A percentile compares a stretch with the other conserved stretches of the same genome.
These are phyloP conservation scores for Blepharisma japonicum DNA, from an alignment of 73 alveolate species.

Conservation along the genomic window DNA sequence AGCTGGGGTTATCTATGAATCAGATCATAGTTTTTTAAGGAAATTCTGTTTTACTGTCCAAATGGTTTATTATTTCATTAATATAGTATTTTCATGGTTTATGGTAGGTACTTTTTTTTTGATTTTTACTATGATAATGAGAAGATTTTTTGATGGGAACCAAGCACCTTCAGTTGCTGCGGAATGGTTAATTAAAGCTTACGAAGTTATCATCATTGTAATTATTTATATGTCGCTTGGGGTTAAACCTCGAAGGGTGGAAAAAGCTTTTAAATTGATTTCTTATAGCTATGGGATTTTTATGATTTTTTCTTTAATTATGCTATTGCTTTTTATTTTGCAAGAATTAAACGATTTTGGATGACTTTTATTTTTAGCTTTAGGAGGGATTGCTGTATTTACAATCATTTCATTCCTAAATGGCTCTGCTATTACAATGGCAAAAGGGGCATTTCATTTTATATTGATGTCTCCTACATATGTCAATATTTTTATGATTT, in stretches of 20 bases:
- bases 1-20: background rate
- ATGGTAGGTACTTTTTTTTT: constrained; percentile 9
- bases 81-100: background rate
- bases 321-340: too few species aligned
- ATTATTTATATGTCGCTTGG: constrained; percentile 1
- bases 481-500: constrained; percentile 25
- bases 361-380: background rate
- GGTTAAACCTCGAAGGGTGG: background rate
- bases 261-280: background rate
- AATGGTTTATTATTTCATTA: background rate
- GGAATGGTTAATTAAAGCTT: too few species aligned
- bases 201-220: too few species aligned
- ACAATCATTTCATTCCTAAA: background rate
- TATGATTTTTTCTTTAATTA: constrained; percentile 16
- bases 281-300: constrained; percentile 3
- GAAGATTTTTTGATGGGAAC: background rate
- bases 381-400: background rate
- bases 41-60: constrained; percentile 3
- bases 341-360: background rate
- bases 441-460: background rate
- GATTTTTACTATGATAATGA: background rate
- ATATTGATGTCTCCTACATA: constrained; percentile 24
- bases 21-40: constrained; percentile 1
- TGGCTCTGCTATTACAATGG: background rate
- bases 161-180: too few species aligned